These are phyloP conservation scores for Phytophthora citrophthora DNA, from an alignment of 352 stramenopile species.

Conservation along the genomic window DNA sequence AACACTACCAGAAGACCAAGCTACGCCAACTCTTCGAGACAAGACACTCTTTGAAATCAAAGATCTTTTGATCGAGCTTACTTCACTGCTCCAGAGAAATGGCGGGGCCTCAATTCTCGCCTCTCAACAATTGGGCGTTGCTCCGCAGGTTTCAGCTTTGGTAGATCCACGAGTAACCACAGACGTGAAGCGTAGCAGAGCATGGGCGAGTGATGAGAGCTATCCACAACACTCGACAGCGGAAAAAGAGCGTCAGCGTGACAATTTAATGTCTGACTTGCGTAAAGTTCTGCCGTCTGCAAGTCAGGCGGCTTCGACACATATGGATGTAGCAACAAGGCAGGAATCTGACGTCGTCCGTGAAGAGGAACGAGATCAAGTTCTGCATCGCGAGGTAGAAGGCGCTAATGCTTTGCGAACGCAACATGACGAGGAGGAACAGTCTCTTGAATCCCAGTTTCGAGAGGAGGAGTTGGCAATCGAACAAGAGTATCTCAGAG, in stretches of 20 bases:
- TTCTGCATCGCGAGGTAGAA: constrained; percentile 36
- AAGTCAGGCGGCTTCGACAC: constrained; percentile 48
- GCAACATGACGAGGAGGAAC: constrained; percentile 38
- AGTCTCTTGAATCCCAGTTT: constrained; percentile 50
- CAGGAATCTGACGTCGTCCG: constrained; percentile 36
- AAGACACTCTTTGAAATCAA: constrained; percentile 69
- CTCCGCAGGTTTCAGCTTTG: neutral
- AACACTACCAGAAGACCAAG: constrained; percentile 10
- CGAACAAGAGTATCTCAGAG: constrained; percentile 60
- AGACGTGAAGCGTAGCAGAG: constrained; percentile 5
- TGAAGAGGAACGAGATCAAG: constrained; percentile 29
- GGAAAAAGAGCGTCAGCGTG: constrained; percentile 54
- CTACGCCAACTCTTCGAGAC: constrained; percentile 32
- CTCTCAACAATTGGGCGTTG: neutral
- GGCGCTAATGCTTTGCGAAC: constrained; percentile 23
- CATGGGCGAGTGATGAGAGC: constrained; percentile 40
- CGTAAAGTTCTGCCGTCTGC: constrained; percentile 49
- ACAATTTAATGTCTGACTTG: constrained; percentile 63
- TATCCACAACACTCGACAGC: constrained; percentile 50
- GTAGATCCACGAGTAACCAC: neutral
- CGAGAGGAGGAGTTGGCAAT: constrained; percentile 52
- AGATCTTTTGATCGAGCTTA: constrained; percentile 49
- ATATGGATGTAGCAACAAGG: constrained; percentile 48
- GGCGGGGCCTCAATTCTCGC: constrained; percentile 5
- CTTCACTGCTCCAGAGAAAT: constrained; percentile 31